Conservation (phyloP, 345 rosid species). For the Cochlearia excelsa region DNA sequence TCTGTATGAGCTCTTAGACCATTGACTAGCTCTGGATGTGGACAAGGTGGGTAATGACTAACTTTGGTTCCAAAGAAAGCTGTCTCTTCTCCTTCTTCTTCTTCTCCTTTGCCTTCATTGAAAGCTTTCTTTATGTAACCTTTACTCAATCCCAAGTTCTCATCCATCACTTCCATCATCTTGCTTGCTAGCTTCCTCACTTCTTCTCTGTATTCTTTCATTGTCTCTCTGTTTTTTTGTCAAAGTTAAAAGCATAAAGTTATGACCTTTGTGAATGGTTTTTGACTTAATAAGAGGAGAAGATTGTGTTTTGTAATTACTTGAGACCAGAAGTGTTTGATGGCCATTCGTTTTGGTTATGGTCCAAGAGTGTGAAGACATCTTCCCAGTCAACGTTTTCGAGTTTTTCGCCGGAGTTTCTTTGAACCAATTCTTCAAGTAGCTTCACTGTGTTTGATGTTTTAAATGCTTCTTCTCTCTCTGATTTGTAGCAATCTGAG, state of each 20-base stretch:
- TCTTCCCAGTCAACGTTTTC: constrained; percentile 87
- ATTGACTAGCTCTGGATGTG: constrained; percentile 57
- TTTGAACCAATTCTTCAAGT: constrained; percentile 44
- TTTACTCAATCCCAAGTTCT: constrained; percentile 64
- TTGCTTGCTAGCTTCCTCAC: constrained; percentile 65
- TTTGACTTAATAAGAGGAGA: neutral
- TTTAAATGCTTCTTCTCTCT: constrained; percentile 70
- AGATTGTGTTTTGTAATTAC: constrained; percentile 36
- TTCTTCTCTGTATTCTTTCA: constrained; percentile 68
- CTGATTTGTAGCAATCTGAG: constrained; percentile 53
- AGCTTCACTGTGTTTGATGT: constrained; percentile 47
- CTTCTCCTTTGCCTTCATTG: constrained; percentile 45
- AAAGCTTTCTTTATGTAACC: constrained; percentile 68
- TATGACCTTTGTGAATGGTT: neutral
- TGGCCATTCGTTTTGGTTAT: constrained; percentile 60
- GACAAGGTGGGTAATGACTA: constrained; percentile 94
- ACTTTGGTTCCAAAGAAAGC: constrained; percentile 84
- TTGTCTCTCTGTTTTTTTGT: constrained; percentile 53
- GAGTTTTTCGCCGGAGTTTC: constrained; percentile 43
- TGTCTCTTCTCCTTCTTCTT: constrained; percentile 40
- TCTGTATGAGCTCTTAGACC: constrained; percentile 94
- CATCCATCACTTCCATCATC: constrained; percentile 85
- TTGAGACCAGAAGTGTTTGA: constrained; percentile 53
- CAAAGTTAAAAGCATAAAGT: neutral
- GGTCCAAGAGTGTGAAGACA: constrained; percentile 59